Percentiles rank a stretch among this genome's conserved stretches.
Evolutionary conservation across 352 stramenopile species (phyloP).

Genomic region (Phytophthora multivora): DNA sequence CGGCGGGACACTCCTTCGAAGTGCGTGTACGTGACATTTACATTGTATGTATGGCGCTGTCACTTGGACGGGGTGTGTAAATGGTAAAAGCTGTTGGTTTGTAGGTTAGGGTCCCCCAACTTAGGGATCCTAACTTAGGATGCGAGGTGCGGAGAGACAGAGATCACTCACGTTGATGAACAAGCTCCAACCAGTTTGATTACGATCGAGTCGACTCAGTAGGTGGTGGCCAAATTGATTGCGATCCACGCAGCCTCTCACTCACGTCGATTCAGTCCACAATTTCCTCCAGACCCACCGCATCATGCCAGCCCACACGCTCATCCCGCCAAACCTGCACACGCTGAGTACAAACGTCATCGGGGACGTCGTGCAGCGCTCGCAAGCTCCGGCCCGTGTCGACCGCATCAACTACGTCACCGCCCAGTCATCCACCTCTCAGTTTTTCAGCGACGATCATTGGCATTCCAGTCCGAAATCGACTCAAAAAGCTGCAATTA

Average conservation of each 20-base stretch:
- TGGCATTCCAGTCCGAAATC: not conserved
- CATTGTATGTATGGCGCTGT: too few relatives aligned
- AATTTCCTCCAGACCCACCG: slow-evolving; percentile 3
- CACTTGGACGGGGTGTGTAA: too few relatives aligned
- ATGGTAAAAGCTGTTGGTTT: too few relatives aligned
- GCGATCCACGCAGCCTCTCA: not conserved
- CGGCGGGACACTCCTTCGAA: too few relatives aligned
- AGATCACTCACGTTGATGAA: too few relatives aligned
- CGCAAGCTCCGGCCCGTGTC: not conserved
- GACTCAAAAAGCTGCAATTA: not conserved
- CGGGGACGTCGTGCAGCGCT: not conserved
- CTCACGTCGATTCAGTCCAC: not conserved
- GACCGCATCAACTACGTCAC: not conserved
- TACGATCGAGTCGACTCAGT: too few relatives aligned
- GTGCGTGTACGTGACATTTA: too few relatives aligned
- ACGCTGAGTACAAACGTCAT: slow-evolving; percentile 2
- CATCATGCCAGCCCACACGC: not conserved
- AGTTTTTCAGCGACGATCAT: not conserved
- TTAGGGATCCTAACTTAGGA: too few relatives aligned
- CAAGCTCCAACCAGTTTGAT: too few relatives aligned
- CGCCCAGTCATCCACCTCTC: not conserved
- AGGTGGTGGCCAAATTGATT: not conserved
- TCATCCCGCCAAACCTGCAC: slow-evolving; percentile 2
- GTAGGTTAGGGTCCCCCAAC: too few relatives aligned
- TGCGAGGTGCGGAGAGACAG: too few relatives aligned